Evolutionary conservation across 169 alveolate species (phyloP), one percentile per base, ranked within the genome.

Genomic region (Plasmodium gaboni): DNA sequence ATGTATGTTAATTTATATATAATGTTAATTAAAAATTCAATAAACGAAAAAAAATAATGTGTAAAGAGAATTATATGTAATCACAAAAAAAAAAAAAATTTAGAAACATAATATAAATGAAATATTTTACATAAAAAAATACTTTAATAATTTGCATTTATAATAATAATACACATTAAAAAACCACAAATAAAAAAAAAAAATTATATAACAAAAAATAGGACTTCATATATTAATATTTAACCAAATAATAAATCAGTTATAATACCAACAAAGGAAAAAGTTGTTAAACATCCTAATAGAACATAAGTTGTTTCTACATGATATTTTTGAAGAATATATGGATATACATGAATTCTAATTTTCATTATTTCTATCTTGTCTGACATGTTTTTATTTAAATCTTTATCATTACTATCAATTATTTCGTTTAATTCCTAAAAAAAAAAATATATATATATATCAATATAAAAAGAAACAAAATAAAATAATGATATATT

Each of bases 331-430:
- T 80, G 90, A 61, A 80, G 90, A 80, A 80, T 10, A 28, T 57
- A 42, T 68, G 90, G 90, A 61, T 80, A 80, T 26, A 80, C 90
- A 53, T 80, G 83, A 22, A 80, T 80, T 70, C 90, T 67, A 80
- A 80, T 80, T 80, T 80, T 80, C 76, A 80, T 80, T 48, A 80
- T 68, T 80, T 80, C 90, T 67, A 80, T 80, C 65, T 80, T 80
- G 28, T 80, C 68, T 32, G 90, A 80, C 32, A 15, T 73, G 13
- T 60, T 80, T 55, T 80, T 80, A 78, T 59, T 42, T n/a, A 68
- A 19, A 48, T 67, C 63, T 19, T 15, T 50, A 51, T 15, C 71
- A 71, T 65, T 51, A 28, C 28, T 67, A 19, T 50, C 68, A 51
- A 80, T 51, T 80, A 67, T 55, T 32, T 80, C 64, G 32, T 68